Evolutionary conservation across 371 early-diverging fungal genomes (phyloP).

Genomic region (Smittium culicis): DNA sequence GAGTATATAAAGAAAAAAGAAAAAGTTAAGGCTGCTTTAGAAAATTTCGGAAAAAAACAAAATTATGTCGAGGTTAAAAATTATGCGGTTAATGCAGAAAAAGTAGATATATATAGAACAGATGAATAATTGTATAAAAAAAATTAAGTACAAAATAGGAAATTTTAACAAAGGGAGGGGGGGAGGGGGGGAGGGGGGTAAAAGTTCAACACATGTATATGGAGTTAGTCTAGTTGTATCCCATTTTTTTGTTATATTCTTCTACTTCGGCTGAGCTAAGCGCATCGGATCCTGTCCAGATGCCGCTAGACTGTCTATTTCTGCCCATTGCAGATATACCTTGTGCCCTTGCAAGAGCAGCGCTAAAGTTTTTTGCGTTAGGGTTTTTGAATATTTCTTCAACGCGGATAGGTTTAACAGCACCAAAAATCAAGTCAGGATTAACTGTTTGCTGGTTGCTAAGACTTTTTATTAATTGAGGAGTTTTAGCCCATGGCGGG

Average conservation of each 20-base stretch:
- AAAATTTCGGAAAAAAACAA: too few species aligned
- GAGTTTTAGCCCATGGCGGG: conserved; percentile 31
- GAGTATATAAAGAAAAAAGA: too few species aligned
- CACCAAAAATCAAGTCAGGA: conserved; percentile 29
- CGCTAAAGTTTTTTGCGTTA: conserved; percentile 1
- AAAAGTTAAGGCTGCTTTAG: too few species aligned
- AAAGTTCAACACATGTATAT: too few species aligned
- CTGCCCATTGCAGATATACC: conserved; percentile 14
- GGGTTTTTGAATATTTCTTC: conserved; percentile 23
- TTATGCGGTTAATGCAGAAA: too few species aligned
- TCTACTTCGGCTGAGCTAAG: conserved; percentile 24
- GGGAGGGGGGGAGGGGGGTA: too few species aligned
- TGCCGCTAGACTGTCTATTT: conserved; percentile 28
- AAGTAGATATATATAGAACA: too few species aligned
- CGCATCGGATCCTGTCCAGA: conserved; percentile 27
- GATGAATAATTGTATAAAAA: too few species aligned
- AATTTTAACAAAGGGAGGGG: too few species aligned
- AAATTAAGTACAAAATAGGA: too few species aligned
- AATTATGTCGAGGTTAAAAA: too few species aligned
- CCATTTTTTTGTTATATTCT: conserved; percentile 28
- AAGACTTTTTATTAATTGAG: conserved; percentile 22
- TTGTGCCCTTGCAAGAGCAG: not conserved
- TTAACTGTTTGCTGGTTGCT: conserved; percentile 23
- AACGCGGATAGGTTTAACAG: conserved; percentile 22
- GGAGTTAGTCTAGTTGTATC: conserved; percentile 23